phyloP scores from a whole-genome alignment of 169 alveolate genomes.

The Plasmodium gonderi region DNA sequence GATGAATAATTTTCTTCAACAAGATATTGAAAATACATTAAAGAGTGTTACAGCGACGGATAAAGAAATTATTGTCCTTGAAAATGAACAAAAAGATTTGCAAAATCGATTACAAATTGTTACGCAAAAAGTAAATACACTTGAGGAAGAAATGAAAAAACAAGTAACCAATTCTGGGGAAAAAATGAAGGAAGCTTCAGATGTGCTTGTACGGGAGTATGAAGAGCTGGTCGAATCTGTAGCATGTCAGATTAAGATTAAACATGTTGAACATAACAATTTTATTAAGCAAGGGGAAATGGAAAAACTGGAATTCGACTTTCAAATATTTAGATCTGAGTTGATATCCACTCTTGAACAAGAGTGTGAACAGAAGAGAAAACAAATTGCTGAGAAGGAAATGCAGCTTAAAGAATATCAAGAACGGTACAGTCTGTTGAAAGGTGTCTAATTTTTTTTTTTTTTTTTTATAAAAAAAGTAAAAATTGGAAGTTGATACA shows the following conservation, averaged over 20 bases:
- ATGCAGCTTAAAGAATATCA: slow-evolving; percentile 28
- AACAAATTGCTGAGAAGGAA: slow-evolving; percentile 6
- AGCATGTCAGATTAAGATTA: slow-evolving; percentile 15
- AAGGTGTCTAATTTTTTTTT: neutral
- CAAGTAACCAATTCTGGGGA: neutral
- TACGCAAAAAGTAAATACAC: neutral
- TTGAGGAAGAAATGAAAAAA: neutral
- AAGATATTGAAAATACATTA: slow-evolving; percentile 3
- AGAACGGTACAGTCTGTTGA: slow-evolving; percentile 30
- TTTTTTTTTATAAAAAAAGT: too few species aligned
- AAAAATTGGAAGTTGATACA: too few species aligned
- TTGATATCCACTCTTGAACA: slow-evolving; percentile 20
- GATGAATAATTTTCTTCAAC: neutral
- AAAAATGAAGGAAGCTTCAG: slow-evolving; percentile 33
- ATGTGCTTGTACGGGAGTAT: slow-evolving; percentile 7
- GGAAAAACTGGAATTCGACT: slow-evolving; percentile 53
- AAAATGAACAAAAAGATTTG: neutral
- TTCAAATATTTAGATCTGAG: slow-evolving; percentile 44
- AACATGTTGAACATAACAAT: slow-evolving; percentile 58
- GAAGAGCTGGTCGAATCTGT: slow-evolving; percentile 19
- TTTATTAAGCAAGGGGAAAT: slow-evolving; percentile 64
- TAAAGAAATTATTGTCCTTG: neutral
- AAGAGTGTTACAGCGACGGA: neutral
- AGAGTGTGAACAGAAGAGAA: slow-evolving; percentile 39
- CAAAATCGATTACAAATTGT: neutral